Evolutionary conservation across 768 basidiomycete species (phyloP).

Genomic region (Cantharellus anzutake): DNA sequence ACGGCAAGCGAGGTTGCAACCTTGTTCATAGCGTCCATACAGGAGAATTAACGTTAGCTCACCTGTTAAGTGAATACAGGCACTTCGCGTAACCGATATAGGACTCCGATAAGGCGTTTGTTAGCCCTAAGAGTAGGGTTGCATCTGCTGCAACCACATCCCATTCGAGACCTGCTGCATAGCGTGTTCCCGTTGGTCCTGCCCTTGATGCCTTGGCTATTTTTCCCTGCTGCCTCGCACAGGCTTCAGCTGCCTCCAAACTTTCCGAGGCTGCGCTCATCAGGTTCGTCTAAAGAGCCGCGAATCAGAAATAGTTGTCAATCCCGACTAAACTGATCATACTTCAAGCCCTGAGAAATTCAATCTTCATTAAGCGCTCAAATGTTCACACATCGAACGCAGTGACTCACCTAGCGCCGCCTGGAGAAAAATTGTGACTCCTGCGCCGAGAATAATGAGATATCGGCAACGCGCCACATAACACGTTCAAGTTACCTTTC

Average conservation of each 20-base stretch:
- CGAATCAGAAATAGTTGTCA: no score
- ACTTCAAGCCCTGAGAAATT: no score
- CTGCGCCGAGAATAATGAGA: constrained; percentile 12
- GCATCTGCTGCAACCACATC: constrained; percentile 61
- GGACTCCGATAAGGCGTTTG: constrained; percentile 35
- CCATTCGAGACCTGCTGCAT: constrained; percentile 50
- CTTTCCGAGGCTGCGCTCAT: constrained; percentile 43
- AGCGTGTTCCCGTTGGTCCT: constrained; percentile 15
- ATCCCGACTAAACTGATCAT: no score
- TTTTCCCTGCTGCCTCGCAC: constrained; percentile 33
- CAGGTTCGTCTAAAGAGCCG: constrained; percentile 26
- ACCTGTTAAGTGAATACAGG: constrained; percentile 13
- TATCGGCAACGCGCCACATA: no score
- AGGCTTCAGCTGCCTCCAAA: constrained; percentile 40
- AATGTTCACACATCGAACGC: no score
- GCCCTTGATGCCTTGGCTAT: constrained; percentile 17
- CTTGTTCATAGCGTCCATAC: background rate
- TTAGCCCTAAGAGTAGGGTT: constrained; percentile 48
- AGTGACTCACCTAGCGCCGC: constrained; percentile 37
- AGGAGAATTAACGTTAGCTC: background rate
- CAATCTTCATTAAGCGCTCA: no score
- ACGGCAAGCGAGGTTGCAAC: background rate
- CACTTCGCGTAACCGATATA: constrained; percentile 10
- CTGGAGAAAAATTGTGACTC: constrained; percentile 54
- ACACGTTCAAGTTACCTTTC: no score